Evolutionary conservation across 208 protist species (phyloP).

Genomic region (Kentomonas sorsogonicus): DNA sequence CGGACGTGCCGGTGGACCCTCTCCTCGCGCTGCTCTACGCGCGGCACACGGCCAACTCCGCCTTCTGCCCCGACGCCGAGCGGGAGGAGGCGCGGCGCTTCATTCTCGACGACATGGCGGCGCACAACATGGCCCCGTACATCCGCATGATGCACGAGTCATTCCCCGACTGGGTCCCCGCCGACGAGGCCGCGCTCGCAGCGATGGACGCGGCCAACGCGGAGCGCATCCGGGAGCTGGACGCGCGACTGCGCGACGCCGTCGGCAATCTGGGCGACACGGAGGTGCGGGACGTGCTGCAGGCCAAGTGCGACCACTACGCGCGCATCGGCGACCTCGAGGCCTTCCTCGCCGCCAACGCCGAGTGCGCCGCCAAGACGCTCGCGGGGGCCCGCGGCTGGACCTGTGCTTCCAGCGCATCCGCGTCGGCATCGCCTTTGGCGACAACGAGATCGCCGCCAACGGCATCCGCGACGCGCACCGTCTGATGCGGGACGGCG

Average conservation of each 20-base stretch:
- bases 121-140: constrained; percentile 88
- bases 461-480: constrained; percentile 89
- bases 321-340: constrained; percentile 95
- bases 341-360: constrained; percentile 85
- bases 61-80: constrained; percentile 62
- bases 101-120: constrained; percentile 65
- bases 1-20: constrained; percentile 68
- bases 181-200: constrained; percentile 54
- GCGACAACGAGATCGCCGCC: constrained; percentile 87
- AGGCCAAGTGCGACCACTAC: constrained; percentile 91
- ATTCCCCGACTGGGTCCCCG: constrained; percentile 47
- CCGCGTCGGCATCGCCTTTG: constrained; percentile 95
- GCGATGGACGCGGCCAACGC: constrained; percentile 81
- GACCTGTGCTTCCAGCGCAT: constrained; percentile 96
- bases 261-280: constrained; percentile 96
- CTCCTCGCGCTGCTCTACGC: constrained; percentile 77
- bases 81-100: constrained; percentile 61
- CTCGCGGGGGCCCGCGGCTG: constrained; percentile 92
- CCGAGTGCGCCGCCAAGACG: constrained; percentile 92
- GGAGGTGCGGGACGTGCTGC: constrained; percentile 94
- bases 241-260: constrained; percentile 90
- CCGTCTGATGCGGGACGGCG: constrained; percentile 95
- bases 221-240: constrained; percentile 68
- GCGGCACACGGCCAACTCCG: constrained; percentile 75
- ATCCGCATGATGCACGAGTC: constrained; percentile 75